phyloP scores from a whole-genome alignment of 164 flowering plant genomes.

The Houttuynia cordata region DNA sequence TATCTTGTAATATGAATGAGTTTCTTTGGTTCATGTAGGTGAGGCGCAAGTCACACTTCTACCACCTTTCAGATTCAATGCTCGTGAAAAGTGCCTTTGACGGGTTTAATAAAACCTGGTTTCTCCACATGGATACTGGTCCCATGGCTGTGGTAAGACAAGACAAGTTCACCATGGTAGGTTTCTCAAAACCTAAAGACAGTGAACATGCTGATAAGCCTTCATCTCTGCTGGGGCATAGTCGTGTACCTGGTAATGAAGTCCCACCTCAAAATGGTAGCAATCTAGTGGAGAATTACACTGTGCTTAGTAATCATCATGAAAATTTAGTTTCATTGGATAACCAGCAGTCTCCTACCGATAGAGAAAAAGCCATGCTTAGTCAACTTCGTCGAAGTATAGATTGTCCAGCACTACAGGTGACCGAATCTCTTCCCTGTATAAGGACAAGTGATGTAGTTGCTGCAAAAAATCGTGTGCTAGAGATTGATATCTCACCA shows the following conservation, averaged over 20 bases:
- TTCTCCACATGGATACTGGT: constrained; percentile 42
- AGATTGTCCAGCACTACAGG: neutral
- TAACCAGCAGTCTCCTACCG: neutral
- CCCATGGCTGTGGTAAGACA: constrained; percentile 8
- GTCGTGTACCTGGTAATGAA: neutral
- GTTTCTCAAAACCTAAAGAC: neutral
- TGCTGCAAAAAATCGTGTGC: neutral
- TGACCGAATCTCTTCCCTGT: neutral
- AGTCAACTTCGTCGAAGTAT: neutral
- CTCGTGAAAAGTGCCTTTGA: constrained; percentile 39
- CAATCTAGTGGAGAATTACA: neutral
- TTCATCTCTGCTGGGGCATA: neutral
- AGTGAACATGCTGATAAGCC: neutral
- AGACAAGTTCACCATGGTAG: neutral
- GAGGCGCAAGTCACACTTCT: constrained; percentile 32
- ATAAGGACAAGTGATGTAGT: neutral
- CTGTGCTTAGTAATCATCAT: neutral
- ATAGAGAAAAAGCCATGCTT: neutral
- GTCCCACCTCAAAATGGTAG: neutral
- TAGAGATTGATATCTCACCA: neutral
- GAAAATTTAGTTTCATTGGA: neutral
- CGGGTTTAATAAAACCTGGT: constrained; percentile 34
- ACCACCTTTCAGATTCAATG: constrained; percentile 61
- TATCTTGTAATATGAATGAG: neutral
- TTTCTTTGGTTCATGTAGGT: constrained; percentile 29